Evolutionary conservation across 2,329 filamentous ascomycete genomes (phyloP).

Genomic region (Fusarium sp.): DNA sequence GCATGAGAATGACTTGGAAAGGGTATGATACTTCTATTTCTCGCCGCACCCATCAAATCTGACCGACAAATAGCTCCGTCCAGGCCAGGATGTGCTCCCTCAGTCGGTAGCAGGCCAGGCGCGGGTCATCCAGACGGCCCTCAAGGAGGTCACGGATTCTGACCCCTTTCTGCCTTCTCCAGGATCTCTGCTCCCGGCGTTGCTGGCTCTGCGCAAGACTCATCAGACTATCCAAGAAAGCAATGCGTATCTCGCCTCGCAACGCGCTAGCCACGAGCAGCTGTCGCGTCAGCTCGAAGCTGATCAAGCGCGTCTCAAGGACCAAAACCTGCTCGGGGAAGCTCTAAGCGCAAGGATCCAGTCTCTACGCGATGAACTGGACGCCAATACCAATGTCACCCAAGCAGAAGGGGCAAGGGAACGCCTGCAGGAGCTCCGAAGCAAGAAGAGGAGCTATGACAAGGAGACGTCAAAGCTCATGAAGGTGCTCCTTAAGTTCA

Average conservation of each 20-base stretch:
- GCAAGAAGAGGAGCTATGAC: constrained; percentile 70
- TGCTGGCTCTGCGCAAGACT: constrained; percentile 77
- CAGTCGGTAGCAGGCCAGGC: constrained; percentile 48
- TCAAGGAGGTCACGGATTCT: constrained; percentile 70
- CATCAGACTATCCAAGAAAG: constrained; percentile 74
- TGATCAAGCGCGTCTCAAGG: constrained; percentile 63
- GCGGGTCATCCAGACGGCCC: constrained; percentile 70
- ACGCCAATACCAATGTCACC: constrained; percentile 67
- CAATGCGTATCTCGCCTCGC: constrained; percentile 66
- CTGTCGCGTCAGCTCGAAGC: constrained; percentile 61
- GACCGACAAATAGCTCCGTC: constrained; percentile 44
- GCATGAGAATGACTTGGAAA: constrained; percentile 62
- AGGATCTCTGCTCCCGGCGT: constrained; percentile 75
- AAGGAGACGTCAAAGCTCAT: constrained; percentile 71
- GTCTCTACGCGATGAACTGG: constrained; percentile 67
- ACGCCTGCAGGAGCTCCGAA: constrained; percentile 69
- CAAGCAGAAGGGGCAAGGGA: constrained; percentile 72
- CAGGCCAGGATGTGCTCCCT: constrained; percentile 36
- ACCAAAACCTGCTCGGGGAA: constrained; percentile 67
- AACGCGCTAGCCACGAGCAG: constrained; percentile 56
- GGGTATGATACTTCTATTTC: constrained; percentile 48
- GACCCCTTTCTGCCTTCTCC: constrained; percentile 75
- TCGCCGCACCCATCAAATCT: not conserved
- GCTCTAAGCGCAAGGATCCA: constrained; percentile 69
- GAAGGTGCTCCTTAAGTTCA: constrained; percentile 75